phyloP scores from a whole-genome alignment of 306 rosid species.

The Gillenia trifoliata region DNA sequence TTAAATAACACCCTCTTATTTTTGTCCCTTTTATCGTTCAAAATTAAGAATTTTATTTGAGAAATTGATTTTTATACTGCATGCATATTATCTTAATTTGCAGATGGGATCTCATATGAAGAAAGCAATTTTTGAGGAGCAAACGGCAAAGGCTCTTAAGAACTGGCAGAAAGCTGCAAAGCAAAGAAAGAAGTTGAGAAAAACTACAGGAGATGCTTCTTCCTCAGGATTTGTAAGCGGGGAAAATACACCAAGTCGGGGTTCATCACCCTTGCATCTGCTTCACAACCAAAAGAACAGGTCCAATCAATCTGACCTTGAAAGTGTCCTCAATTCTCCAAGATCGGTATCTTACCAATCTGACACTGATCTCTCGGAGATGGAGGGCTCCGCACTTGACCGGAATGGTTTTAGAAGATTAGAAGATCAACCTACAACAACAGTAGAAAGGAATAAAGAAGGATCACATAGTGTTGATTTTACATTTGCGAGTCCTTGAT shows the following conservation, averaged over 20 bases:
- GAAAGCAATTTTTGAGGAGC: slow-evolving; percentile 61
- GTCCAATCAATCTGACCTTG: slow-evolving; percentile 33
- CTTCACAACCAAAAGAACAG: slow-evolving; percentile 38
- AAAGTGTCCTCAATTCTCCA: slow-evolving; percentile 41
- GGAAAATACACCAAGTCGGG: slow-evolving; percentile 57
- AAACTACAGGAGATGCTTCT: slow-evolving; percentile 11
- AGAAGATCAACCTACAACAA: not conserved
- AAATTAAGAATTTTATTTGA: not conserved
- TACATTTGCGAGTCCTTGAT: slow-evolving; percentile 45
- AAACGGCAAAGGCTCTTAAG: slow-evolving; percentile 59
- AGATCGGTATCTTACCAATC: slow-evolving; percentile 39
- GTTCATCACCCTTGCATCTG: slow-evolving; percentile 50
- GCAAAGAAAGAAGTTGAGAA: slow-evolving; percentile 35
- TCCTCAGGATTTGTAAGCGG: slow-evolving; percentile 38
- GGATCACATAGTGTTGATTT: slow-evolving; percentile 32
- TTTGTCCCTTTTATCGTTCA: too few species aligned
- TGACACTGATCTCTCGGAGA: slow-evolving; percentile 48
- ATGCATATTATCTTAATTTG: not conserved
- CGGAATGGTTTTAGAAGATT: not conserved
- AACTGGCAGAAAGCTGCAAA: slow-evolving; percentile 60
- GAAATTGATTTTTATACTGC: not conserved
- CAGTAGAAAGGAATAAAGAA: not conserved
- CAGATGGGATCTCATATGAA: slow-evolving; percentile 84
- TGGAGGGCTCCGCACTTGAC: slow-evolving; percentile 14
- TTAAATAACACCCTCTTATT: too few species aligned